These are phyloP conservation scores for Beauveria bassiana DNA, from an alignment of 2,329 filamentous ascomycete species.

Conservation along the genomic window DNA sequence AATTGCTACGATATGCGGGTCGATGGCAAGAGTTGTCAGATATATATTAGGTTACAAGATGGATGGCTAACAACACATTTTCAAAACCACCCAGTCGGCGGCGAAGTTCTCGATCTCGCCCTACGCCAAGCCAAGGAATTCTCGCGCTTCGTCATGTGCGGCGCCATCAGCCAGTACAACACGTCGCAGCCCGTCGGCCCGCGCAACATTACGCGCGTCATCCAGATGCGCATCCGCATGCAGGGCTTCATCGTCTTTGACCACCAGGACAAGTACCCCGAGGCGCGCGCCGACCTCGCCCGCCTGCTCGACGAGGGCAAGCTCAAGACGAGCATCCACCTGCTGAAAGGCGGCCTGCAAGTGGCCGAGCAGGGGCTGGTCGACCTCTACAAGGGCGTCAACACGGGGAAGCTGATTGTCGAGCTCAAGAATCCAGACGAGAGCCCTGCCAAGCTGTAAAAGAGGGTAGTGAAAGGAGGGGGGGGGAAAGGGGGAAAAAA, in stretches of 20 bases:
- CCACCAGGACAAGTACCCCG: slow-evolving; percentile 49
- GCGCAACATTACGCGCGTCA: slow-evolving; percentile 46
- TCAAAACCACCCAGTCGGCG: slow-evolving; percentile 41
- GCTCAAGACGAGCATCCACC: slow-evolving; percentile 63
- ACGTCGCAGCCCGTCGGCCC: slow-evolving; percentile 45
- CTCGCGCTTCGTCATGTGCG: slow-evolving; percentile 67
- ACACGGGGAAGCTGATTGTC: slow-evolving; percentile 53
- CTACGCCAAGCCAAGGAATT: slow-evolving; percentile 53
- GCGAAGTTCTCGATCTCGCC: slow-evolving; percentile 61
- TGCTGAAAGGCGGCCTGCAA: slow-evolving; percentile 60
- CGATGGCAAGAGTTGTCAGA: too few relatives aligned
- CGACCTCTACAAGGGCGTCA: slow-evolving; percentile 60
- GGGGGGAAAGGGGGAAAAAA: too few relatives aligned
- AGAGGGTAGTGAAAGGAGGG: too few relatives aligned
- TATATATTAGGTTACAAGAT: background rate
- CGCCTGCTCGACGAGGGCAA: slow-evolving; percentile 65
- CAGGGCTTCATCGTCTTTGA: slow-evolving; percentile 72
- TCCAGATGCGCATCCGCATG: slow-evolving; percentile 52
- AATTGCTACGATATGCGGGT: too few relatives aligned
- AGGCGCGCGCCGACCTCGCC: slow-evolving; percentile 54
- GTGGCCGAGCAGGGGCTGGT: slow-evolving; percentile 56
- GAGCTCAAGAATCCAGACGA: slow-evolving; percentile 25
- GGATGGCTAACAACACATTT: background rate
- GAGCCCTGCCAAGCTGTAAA: slow-evolving; percentile 23
- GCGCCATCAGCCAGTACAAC: slow-evolving; percentile 65